Conservation (phyloP, 78 protist genomes). For the Planoprotostelium fungivorum region DNA sequence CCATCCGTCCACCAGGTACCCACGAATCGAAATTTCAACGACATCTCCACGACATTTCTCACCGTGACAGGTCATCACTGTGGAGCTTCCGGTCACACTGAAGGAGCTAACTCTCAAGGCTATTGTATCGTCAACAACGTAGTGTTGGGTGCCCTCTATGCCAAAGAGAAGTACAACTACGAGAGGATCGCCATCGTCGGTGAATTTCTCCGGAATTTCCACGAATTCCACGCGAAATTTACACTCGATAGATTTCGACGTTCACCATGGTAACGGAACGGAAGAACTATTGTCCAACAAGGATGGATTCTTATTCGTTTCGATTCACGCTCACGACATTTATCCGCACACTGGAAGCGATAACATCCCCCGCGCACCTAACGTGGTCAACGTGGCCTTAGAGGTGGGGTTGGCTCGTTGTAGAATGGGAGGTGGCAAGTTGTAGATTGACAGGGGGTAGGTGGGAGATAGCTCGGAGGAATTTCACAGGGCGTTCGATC, state of each 20-base stretch:
- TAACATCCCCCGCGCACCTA: not conserved
- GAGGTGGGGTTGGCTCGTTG: not conserved
- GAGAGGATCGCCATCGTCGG: conserved; percentile 62
- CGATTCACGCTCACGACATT: conserved; percentile 55
- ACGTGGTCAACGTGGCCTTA: not conserved
- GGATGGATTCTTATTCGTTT: conserved; percentile 57
- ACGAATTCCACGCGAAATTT: not conserved
- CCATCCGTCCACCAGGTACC: conserved; percentile 80
- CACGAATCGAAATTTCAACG: too few species aligned
- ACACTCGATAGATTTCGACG: conserved; percentile 43
- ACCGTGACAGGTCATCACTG: conserved; percentile 81
- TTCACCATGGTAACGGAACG: conserved; percentile 82
- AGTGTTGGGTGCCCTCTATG: conserved; percentile 74
- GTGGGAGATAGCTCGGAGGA: not conserved
- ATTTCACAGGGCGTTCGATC: conserved; percentile 36
- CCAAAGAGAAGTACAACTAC: conserved; percentile 16
- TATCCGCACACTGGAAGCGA: conserved; percentile 32
- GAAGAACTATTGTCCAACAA: conserved; percentile 61
- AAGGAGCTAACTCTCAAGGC: conserved; percentile 68
- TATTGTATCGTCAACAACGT: conserved; percentile 75
- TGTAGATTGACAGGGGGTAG: not conserved
- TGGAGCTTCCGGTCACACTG: conserved; percentile 40
- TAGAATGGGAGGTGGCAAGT: not conserved
- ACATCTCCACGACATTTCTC: conserved; percentile 58
- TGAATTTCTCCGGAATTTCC: not conserved